phyloP scores from a whole-genome alignment of 257 asterid species.

The Osmanthus fragrans region DNA sequence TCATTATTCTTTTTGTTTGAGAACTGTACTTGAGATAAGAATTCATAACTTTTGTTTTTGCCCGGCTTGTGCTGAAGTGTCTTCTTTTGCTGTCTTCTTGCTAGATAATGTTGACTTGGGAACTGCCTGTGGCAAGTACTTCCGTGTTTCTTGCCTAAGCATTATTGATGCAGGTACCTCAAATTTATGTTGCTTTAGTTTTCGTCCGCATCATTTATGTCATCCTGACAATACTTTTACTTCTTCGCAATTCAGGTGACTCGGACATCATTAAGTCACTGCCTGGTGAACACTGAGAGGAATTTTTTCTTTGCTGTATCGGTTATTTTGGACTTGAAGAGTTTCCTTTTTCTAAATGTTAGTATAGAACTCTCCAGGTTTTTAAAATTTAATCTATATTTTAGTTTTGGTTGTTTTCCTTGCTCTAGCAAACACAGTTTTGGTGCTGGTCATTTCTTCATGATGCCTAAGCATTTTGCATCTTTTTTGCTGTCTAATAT shows the following conservation, averaged over 20 bases:
- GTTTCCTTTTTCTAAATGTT: background rate
- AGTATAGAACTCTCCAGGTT: background rate
- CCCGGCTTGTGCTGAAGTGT: background rate
- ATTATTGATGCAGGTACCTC: constrained; percentile 46
- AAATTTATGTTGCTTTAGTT: background rate
- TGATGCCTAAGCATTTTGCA: too few relatives aligned
- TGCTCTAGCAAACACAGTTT: background rate
- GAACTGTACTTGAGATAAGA: background rate
- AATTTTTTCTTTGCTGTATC: background rate
- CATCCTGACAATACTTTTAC: background rate
- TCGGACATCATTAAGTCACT: constrained; percentile 53
- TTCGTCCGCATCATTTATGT: background rate
- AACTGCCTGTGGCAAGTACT: constrained; percentile 46
- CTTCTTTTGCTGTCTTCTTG: background rate
- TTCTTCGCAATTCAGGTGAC: constrained; percentile 31
- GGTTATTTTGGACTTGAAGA: background rate
- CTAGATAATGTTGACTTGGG: constrained; percentile 51
- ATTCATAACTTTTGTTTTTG: background rate
- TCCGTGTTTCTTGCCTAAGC: constrained; percentile 49
- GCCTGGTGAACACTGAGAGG: constrained; percentile 42
- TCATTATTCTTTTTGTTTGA: background rate
- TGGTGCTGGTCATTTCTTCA: too few relatives aligned
- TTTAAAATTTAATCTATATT: background rate
- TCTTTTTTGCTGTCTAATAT: too few relatives aligned
- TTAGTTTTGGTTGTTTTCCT: background rate